These are phyloP conservation scores for Naegleria fowleri DNA, from an alignment of 208 protist species.

Conservation along the genomic window DNA sequence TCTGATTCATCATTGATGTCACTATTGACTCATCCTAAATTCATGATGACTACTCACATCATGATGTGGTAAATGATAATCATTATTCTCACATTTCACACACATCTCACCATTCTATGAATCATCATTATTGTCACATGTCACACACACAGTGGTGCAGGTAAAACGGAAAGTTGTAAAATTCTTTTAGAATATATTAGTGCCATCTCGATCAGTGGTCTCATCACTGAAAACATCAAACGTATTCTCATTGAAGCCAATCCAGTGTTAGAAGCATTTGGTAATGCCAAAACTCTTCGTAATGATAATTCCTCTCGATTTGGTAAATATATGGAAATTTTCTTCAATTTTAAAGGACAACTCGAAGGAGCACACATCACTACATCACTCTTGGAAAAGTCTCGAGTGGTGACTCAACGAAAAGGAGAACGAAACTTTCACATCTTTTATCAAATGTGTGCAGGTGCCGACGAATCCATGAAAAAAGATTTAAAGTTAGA, in stretches of 20 bases:
- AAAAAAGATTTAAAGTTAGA: not conserved
- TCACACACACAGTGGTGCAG: constrained; percentile 39
- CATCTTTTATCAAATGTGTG: constrained; percentile 51
- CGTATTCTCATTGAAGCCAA: constrained; percentile 52
- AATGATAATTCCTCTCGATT: constrained; percentile 69
- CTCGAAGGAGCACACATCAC: constrained; percentile 41
- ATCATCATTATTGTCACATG: not conserved
- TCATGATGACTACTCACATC: no score
- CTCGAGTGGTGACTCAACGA: constrained; percentile 56
- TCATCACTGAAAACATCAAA: constrained; percentile 42
- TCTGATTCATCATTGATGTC: not conserved
- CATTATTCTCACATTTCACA: no score
- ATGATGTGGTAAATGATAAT: no score
- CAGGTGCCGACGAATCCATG: constrained; percentile 4
- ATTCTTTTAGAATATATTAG: constrained; percentile 56
- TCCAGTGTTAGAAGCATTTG: constrained; percentile 66
- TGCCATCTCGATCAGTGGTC: constrained; percentile 23
- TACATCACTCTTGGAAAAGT: constrained; percentile 64
- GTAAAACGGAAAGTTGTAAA: constrained; percentile 60
- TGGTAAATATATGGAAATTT: constrained; percentile 63
- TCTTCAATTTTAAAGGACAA: constrained; percentile 40
- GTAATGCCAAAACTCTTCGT: constrained; percentile 66
- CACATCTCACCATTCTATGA: no score
- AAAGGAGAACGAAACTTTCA: constrained; percentile 63
- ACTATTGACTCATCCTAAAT: no score